Base-by-base conservation (phyloP, 495 filamentous ascomycete genomes). In the Aspergillus sclerotioniger region DNA sequence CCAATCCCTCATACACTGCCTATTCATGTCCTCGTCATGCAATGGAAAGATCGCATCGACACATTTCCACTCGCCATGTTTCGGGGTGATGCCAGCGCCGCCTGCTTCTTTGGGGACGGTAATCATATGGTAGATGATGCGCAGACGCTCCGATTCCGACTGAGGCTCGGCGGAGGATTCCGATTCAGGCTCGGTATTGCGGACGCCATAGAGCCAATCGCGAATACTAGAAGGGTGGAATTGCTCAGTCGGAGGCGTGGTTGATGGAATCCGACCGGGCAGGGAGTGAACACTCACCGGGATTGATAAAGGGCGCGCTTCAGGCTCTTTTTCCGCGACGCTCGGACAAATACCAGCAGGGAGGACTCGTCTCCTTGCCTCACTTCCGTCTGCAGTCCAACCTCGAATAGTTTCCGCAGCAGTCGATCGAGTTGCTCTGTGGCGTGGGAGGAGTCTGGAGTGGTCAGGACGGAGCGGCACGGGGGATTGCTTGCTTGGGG, bases 171-270 rank as follows among this genome's bases (percentile, higher is more conserved):
- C 86, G 54, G 92, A 85, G 68, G 85, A 85, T 28, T 73, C 68
- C 6, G 64, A 58, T 55, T 89, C 86, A 1, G 93, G 95, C 29
- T 92, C 88, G 15, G 81, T 79, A 59, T 87, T 79, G 43, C 91
- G 87, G 37, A 97, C 88, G 32, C 94, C 91, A 74, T 92, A 88
- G 25, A 98, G 87, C 94, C 94, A 98, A 76, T 98, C 95, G 65
- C 91, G 91, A 47, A 97, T 87, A 51, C 94, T 91, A 49, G 37
- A 10, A 35, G 8, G 9, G 8, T 35, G 3, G 3, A 10, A 35
- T 9, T 35, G 13, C 7, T 35, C 13, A 3, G 33, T 35, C 13
- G 9, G 33, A 35, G 8, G 33, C 8, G 7, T 35, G 9, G 3
- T 35, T 35, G 33, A 3, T 4, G 33, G 5, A 25, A 25, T 5